Conservation (phyloP, 2,329 filamentous ascomycete species). For the Penicillium sp. region DNA sequence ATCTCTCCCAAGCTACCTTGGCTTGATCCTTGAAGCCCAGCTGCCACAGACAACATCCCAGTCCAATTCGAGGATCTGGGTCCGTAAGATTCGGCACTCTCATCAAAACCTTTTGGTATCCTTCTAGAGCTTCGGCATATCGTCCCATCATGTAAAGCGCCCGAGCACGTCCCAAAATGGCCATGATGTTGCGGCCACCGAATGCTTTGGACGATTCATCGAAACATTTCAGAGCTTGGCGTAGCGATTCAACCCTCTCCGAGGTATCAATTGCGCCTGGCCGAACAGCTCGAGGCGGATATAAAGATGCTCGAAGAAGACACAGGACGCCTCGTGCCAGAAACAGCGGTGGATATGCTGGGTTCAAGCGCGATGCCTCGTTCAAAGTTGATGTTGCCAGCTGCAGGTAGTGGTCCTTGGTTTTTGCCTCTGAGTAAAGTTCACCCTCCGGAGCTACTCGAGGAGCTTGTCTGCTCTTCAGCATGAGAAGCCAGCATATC, state of each 20-base stretch:
- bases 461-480: slow-evolving; percentile 78
- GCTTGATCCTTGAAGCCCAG: slow-evolving; percentile 91
- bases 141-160: slow-evolving; percentile 81
- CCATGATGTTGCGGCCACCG: slow-evolving; percentile 82
- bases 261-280: slow-evolving; percentile 59
- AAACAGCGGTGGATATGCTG: slow-evolving; percentile 83
- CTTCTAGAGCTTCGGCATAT: slow-evolving; percentile 72
- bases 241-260: slow-evolving; percentile 71
- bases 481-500: slow-evolving; percentile 84
- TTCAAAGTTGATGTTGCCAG: slow-evolving; percentile 87
- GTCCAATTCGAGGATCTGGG: slow-evolving; percentile 90
- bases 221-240: slow-evolving; percentile 84
- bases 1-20: slow-evolving; percentile 81
- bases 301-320: slow-evolving; percentile 78
- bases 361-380: slow-evolving; percentile 90
- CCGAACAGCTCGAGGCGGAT: slow-evolving; percentile 62
- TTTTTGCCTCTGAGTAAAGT: slow-evolving; percentile 66
- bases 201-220: slow-evolving; percentile 87
- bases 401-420: slow-evolving; percentile 89
- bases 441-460: slow-evolving; percentile 60
- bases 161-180: slow-evolving; percentile 80
- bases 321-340: slow-evolving; percentile 85
- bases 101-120: slow-evolving; percentile 79
- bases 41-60: slow-evolving; percentile 96
- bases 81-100: slow-evolving; percentile 84